Evolutionary conservation across 2,329 filamentous ascomycete species (phyloP), one percentile per base, ranked within the genome.

Genomic region (Nothopassalora personata): DNA sequence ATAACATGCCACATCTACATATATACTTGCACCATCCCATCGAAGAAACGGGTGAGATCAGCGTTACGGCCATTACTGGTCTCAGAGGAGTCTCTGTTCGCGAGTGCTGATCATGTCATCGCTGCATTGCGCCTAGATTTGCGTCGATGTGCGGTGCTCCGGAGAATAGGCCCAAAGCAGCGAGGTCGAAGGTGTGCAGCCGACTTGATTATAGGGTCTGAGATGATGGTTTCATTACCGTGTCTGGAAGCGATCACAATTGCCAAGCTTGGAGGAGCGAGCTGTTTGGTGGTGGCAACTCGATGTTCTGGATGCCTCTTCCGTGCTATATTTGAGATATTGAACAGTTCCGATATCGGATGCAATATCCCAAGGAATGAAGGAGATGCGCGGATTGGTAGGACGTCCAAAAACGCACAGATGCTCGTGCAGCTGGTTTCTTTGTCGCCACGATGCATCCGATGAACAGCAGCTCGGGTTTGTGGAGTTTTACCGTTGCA

Each of bases 321-420:
- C n/a, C n/a, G n/a, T n/a, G n/a, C n/a, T n/a, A n/a, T n/a, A n/a
- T n/a, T n/a, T n/a, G n/a, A n/a, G n/a, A n/a, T n/a, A n/a, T n/a
- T n/a, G n/a, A n/a, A n/a, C n/a, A n/a, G n/a, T n/a, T n/a, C n/a
- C n/a, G n/a, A n/a, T n/a, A n/a, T n/a, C n/a, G n/a, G n/a, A n/a
- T n/a, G n/a, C 36, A 43, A 43, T 43, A 15, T 43, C 31, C 31
- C 31, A 27, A 53, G 50, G 31, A 53, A 53, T 53, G 50, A 31
- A 53, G 50, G 50, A 36, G 50, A 53, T 36, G 31, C 50, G 36
- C 50, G 50, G 50, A 13, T 36, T 53, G 50, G 50, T 36, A 31
- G 18, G 23, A 36, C 8, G 4, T 23, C 19, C n/a, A 23, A 23
- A 1, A 23, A 36, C 5, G 31, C 30, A 19, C 30, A 33, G 31